Base-by-base conservation (phyloP, 768 basidiomycete species). In the Krasilnikovozyma curviuscula region DNA sequence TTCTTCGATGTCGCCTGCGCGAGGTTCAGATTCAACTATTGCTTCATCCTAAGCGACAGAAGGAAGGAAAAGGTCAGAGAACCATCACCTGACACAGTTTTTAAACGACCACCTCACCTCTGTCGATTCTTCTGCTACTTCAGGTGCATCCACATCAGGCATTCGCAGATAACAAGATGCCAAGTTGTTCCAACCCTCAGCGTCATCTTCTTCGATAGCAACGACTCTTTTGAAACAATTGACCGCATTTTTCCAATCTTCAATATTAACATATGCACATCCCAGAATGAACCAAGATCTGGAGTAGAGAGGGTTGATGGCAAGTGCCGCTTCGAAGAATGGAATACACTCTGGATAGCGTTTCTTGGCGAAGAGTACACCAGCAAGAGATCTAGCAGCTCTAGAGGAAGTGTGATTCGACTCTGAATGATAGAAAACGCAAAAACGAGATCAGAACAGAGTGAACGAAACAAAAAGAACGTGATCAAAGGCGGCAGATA, bases 241-340 rank as follows among this genome's bases (percentile, higher is more conserved):
- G 47, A 76, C 75, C 2, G 83, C 91, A 12, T 76, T 78, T 14
- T 71, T 72, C 89, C 88, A 97, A 41, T 77, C 67, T 65, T 93
- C 83, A 50, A 69, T 58, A n/a, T 81, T 72, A 63, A 89, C 76
- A 54, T 71, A 78, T 3, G 86, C 78, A 56, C 91, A 95, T 0
- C 93, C 93, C n/a, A 98, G 73, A 31, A 89, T 74, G 66, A 95
- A 98, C 93, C 93, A 97, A 19, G 83, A 78, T 6, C 83, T 74
- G n/a, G 73, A 68, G 47, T 79, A 69, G 40, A 95, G 68, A 3
- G 93, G 91, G 59, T 95, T 88, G 58, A 98, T 95, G 27, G 69
- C 70, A 1, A 88, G 78, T 1, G 88, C 86, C 33, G 69, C 71
- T 51, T 73, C 70, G 46, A 97, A 67, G 60, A 75, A 83, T 10